Conservation (phyloP, 2,329 filamentous ascomycete genomes). For the Claviceps sp. region DNA sequence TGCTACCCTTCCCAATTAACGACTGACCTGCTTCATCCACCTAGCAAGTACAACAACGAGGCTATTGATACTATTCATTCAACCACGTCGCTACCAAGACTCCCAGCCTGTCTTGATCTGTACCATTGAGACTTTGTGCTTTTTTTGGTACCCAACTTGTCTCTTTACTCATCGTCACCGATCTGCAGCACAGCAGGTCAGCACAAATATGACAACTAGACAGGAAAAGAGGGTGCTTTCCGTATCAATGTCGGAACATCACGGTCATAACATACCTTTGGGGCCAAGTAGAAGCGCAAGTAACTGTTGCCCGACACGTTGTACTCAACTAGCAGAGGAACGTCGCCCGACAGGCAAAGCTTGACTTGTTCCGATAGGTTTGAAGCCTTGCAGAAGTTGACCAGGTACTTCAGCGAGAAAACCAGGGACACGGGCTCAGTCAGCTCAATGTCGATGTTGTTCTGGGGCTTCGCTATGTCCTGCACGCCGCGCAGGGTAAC, state of each 20-base stretch:
- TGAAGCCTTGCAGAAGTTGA: slow-evolving; percentile 99
- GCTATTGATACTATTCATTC: not conserved
- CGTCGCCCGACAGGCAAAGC: slow-evolving; percentile 89
- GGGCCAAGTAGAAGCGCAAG: slow-evolving; percentile 92
- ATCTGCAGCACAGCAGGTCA: slow-evolving; percentile 14
- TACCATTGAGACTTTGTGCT: not conserved
- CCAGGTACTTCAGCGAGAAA: slow-evolving; percentile 97
- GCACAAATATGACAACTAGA: not conserved
- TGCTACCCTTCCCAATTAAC: slow-evolving; percentile 1
- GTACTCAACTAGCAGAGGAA: slow-evolving; percentile 93
- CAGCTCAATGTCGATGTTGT: slow-evolving; percentile 79
- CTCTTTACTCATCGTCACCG: slow-evolving; percentile 24
- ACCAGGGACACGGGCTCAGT: slow-evolving; percentile 87
- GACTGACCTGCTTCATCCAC: slow-evolving; percentile 1
- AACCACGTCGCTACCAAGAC: not conserved
- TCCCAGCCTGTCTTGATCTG: not conserved
- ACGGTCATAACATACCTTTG: slow-evolving; percentile 55
- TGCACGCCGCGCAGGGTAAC: slow-evolving; percentile 83
- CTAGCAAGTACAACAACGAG: not conserved
- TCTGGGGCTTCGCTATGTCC: slow-evolving; percentile 76
- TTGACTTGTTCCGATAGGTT: slow-evolving; percentile 70
- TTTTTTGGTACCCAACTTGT: not conserved
- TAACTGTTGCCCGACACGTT: slow-evolving; percentile 68
- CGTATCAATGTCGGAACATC: not conserved
- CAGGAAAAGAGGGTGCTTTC: not conserved